Percentiles rank a stretch among this genome's conserved stretches.
phyloP scores from a whole-genome alignment of 1,284 basidiomycete genomes.

The Amylostereum areolatum region DNA sequence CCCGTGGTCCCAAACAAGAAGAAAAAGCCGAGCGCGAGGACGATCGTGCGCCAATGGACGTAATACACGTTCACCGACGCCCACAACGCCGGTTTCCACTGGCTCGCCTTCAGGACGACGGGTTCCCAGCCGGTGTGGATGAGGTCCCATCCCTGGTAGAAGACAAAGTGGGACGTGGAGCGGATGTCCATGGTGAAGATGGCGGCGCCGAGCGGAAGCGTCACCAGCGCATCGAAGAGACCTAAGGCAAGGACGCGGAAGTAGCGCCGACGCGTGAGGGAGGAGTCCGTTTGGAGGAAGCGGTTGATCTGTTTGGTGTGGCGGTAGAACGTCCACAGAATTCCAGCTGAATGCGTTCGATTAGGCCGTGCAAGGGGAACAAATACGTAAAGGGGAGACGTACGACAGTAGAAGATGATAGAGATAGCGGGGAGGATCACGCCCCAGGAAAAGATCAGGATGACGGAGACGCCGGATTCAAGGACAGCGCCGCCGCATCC shows the following conservation, averaged over 20 bases:
- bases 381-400: neutral
- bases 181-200: neutral
- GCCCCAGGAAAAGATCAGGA: neutral
- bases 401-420: neutral
- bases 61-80: too few relatives aligned
- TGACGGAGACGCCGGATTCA: neutral
- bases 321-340: neutral
- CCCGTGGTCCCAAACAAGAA: neutral
- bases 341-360: neutral
- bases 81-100: neutral
- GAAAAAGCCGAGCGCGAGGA: neutral
- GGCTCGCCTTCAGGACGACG: neutral
- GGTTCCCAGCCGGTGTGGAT: neutral
- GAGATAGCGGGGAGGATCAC: neutral
- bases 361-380: neutral
- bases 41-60: neutral
- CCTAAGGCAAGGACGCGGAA: neutral
- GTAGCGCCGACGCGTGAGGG: neutral
- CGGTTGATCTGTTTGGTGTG: neutral
- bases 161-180: neutral
- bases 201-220: neutral
- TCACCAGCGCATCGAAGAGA: neutral
- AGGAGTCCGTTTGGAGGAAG: neutral
- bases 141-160: slow-evolving; percentile 1
- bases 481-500: neutral